Evolutionary conservation across 805 yeast species (phyloP).

Genomic region (Suhomyces sp.): DNA sequence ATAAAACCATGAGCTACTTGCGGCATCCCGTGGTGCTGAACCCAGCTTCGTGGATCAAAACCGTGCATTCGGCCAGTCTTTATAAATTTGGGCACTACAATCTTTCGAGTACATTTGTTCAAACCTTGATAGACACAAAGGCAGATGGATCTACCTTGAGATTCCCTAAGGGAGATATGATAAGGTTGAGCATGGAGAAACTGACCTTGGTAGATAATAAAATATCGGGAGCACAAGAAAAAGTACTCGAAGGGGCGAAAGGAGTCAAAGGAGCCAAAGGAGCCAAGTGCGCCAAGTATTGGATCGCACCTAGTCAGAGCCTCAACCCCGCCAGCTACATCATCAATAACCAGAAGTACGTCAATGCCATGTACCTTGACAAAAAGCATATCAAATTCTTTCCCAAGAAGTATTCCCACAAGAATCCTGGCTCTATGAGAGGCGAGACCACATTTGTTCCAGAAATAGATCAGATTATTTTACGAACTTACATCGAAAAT

Average conservation of each 20-base stretch:
- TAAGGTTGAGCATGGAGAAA: constrained; percentile 15
- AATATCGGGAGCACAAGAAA: not conserved
- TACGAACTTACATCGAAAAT: constrained; percentile 10
- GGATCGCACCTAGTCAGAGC: constrained; percentile 9
- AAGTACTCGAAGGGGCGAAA: not conserved
- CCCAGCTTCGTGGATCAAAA: constrained; percentile 27
- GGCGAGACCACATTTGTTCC: constrained; percentile 8
- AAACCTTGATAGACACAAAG: constrained; percentile 21
- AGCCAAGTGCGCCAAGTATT: not conserved
- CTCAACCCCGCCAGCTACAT: constrained; percentile 24
- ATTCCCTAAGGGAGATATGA: constrained; percentile 29
- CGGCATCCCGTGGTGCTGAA: constrained; percentile 31
- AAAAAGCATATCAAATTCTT: constrained; percentile 20
- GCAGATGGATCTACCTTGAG: constrained; percentile 20
- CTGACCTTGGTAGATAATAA: not conserved
- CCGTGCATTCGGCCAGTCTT: constrained; percentile 5
- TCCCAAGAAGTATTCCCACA: constrained; percentile 25
- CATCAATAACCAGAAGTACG: constrained; percentile 19
- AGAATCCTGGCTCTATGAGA: constrained; percentile 4
- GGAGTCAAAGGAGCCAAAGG: not conserved
- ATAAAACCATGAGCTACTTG: constrained; percentile 6
- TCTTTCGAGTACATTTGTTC: constrained; percentile 28
- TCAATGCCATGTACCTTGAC: constrained; percentile 15
- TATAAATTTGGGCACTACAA: constrained; percentile 1
- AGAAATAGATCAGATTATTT: constrained; percentile 10